Base-by-base conservation (phyloP, 1,139 yeast genomes). In the Candida sanyaensis region DNA sequence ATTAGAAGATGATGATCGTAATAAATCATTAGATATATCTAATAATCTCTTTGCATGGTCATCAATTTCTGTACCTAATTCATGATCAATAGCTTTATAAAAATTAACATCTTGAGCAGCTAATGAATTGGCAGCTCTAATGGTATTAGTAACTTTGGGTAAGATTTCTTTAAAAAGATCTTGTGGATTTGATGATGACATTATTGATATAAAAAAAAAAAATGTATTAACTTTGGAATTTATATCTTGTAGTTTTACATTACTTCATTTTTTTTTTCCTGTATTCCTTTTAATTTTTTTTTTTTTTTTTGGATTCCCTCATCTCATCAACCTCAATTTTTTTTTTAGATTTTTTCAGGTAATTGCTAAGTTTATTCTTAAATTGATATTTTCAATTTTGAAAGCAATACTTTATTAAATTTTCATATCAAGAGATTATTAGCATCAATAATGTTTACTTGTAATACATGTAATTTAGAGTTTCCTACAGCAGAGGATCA, bases 51-150 rank as follows among this genome's bases (percentile, higher is more conserved):
- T 56, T 1, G 84, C 74, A 2, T 81, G 65, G 1, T 60, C 57
- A 30, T 78, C 77, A 24, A 84, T 69, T 17, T 75, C 62, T 1
- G 57, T 50, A 5, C 78, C 70, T 28, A 88, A 62, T 0, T 65
- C 61, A 2, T 73, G 59, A 59, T 90, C 96, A n/a, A 91, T 64
- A 41, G 91, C 81, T 47, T 77, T 78, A 66, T 84, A 82, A 59
- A 92, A 93, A 40, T 78, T 79, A 26, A 91, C 79, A 69, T 93
- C 99, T 54, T 88, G 90, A 0, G 90, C 82, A 2, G 91, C 87
- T 41, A 93, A 68, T 2, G 88, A 81, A 5, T 86, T 73, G 0
- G 97, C 81, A 1, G 88, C 79, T 53, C 96, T 75, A 33, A 90
- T 83, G 1, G 86, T 74, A 26, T 74, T 74, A 44, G 81, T 74